These are phyloP conservation scores for Eimeria falciformis DNA, from an alignment of 169 alveolate species.

Conservation along the genomic window DNA sequence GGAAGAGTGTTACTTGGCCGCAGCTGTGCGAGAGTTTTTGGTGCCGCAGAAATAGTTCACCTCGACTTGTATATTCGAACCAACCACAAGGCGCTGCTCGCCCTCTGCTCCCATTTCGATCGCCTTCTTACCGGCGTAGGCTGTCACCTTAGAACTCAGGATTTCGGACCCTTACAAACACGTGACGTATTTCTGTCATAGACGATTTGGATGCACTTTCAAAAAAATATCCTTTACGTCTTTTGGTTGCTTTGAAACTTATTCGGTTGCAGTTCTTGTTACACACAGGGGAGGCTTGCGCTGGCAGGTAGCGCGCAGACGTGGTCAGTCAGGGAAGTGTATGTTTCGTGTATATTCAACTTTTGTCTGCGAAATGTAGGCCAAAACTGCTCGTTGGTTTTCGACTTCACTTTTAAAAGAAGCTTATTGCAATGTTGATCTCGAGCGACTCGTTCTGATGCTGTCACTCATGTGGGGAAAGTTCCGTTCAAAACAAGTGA, in stretches of 20 bases:
- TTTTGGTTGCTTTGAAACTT: too few species aligned
- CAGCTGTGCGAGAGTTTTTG: neutral
- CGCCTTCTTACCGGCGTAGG: constrained; percentile 66
- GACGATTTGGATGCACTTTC: too few species aligned
- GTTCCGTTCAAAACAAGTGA: constrained; percentile 76
- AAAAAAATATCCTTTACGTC: too few species aligned
- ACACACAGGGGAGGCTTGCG: too few species aligned
- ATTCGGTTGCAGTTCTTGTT: too few species aligned
- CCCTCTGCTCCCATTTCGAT: constrained; percentile 65
- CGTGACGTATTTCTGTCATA: too few species aligned
- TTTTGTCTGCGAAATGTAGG: constrained; percentile 8
- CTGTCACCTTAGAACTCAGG: neutral
- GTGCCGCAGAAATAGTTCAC: constrained; percentile 56
- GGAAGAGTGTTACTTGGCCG: too few species aligned
- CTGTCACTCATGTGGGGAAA: constrained; percentile 83
- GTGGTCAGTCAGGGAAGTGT: too few species aligned
- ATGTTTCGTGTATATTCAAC: neutral
- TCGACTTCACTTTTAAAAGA: constrained; percentile 84
- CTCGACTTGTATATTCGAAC: constrained; percentile 66
- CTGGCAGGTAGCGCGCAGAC: too few species aligned
- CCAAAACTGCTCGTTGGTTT: constrained; percentile 83
- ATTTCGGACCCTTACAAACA: neutral
- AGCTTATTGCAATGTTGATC: constrained; percentile 84
- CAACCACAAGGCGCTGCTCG: constrained; percentile 70
- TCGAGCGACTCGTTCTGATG: constrained; percentile 84